These are phyloP conservation scores for Stephania japonica DNA, from an alignment of 164 flowering plant genomes.

Conservation along the genomic window DNA sequence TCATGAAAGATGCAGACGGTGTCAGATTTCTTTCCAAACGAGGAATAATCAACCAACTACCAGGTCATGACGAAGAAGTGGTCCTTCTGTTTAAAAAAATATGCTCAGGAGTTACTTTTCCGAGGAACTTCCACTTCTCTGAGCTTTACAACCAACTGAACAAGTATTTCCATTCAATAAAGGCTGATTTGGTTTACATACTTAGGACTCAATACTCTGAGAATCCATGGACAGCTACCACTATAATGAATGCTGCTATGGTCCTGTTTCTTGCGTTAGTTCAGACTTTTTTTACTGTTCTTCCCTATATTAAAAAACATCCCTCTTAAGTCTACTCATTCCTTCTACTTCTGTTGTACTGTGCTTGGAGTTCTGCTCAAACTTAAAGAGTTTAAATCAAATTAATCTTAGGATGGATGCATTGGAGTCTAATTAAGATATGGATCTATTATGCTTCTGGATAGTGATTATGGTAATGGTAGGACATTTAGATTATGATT, in stretches of 20 bases:
- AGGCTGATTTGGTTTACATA: neutral
- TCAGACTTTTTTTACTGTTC: neutral
- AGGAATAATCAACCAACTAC: neutral
- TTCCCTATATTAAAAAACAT: no score
- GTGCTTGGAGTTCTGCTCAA: no score
- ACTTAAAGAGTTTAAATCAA: no score
- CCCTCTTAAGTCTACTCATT: no score
- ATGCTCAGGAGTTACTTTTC: neutral
- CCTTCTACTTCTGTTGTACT: no score
- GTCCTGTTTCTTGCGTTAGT: neutral
- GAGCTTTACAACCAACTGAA: neutral
- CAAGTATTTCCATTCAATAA: neutral
- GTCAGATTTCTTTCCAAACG: neutral
- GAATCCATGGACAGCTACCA: neutral
- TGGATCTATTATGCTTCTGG: no score
- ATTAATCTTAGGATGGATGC: no score
- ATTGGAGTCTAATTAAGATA: no score
- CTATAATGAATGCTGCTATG: neutral
- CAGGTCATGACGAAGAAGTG: neutral
- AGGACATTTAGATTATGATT: no score
- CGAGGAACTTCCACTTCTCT: neutral
- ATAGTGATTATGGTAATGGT: no score
- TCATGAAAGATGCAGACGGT: neutral
- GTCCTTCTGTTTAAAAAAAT: neutral
- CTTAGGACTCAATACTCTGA: neutral